Conservation (phyloP, 345 rosid species). For the Abelmoschus esculentus region DNA sequence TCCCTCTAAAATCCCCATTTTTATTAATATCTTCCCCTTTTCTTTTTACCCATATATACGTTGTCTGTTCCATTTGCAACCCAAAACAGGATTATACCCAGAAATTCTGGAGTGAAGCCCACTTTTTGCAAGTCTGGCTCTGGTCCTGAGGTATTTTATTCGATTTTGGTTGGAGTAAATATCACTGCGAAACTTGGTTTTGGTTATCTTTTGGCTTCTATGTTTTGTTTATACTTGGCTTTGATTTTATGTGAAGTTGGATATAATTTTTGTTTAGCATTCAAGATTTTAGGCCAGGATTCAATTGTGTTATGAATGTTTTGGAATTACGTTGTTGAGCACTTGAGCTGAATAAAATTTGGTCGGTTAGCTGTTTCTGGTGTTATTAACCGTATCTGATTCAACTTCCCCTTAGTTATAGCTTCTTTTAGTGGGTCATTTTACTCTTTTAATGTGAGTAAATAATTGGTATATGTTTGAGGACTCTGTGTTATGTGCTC, state of each 20-base stretch:
- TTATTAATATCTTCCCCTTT: neutral
- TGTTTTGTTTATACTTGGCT: neutral
- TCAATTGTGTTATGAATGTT: neutral
- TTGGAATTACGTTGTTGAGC: neutral
- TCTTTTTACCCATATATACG: neutral
- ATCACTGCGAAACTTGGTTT: neutral
- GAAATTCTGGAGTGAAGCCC: neutral
- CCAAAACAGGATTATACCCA: neutral
- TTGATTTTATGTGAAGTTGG: conserved; percentile 1
- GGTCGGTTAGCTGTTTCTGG: neutral
- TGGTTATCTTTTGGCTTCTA: no score
- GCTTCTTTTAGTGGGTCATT: neutral
- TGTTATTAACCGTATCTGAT: neutral
- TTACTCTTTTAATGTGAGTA: neutral
- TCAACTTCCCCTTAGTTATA: neutral
- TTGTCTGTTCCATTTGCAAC: neutral
- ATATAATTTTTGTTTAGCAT: neutral
- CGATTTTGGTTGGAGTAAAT: neutral
- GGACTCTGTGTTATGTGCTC: neutral
- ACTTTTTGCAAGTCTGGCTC: neutral
- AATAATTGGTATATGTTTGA: neutral
- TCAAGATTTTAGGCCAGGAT: conserved; percentile 2
- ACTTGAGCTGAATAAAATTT: neutral
- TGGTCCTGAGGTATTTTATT: neutral
- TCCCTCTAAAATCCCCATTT: neutral